Conservation (phyloP, 78 protist species). For the Fonticula alba region DNA sequence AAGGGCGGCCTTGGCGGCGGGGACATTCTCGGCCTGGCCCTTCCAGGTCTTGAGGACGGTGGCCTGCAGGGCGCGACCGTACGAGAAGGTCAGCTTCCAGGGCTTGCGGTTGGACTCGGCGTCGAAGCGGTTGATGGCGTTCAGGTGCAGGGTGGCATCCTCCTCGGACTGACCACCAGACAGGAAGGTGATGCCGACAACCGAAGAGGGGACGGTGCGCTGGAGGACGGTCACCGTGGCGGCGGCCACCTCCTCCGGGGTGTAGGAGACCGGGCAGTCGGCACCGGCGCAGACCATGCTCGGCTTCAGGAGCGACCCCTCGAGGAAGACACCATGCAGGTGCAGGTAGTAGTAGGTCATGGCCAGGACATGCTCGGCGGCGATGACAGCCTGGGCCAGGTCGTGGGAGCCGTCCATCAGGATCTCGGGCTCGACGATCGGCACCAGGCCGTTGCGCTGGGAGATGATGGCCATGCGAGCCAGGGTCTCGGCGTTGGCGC, state of each 20-base stretch:
- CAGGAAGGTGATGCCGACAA: slow-evolving; percentile 75
- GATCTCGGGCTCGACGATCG: slow-evolving; percentile 87
- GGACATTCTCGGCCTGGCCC: slow-evolving; percentile 33
- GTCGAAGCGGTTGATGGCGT: slow-evolving; percentile 56
- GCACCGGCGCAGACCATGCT: slow-evolving; percentile 68
- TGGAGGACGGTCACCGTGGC: slow-evolving; percentile 56
- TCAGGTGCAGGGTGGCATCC: slow-evolving; percentile 67
- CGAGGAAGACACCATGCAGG: neutral
- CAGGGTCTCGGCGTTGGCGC: slow-evolving; percentile 57
- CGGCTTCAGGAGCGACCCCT: slow-evolving; percentile 62
- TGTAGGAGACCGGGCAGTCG: slow-evolving; percentile 14
- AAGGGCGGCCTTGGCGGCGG: slow-evolving; percentile 32
- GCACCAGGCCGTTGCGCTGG: slow-evolving; percentile 77
- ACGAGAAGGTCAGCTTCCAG: slow-evolving; percentile 74
- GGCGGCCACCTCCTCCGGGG: slow-evolving; percentile 45
- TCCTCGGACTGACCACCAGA: slow-evolving; percentile 82
- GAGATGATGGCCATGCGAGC: slow-evolving; percentile 81
- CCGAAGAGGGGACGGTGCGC: slow-evolving; percentile 81
- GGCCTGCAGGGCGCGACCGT: slow-evolving; percentile 75
- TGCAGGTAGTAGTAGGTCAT: slow-evolving; percentile 11
- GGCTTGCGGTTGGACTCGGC: slow-evolving; percentile 49
- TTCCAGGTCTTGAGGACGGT: slow-evolving; percentile 42
- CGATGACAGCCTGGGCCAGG: slow-evolving; percentile 22
- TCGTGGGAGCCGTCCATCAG: slow-evolving; percentile 59
- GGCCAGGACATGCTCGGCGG: slow-evolving; percentile 35